A percentile compares a stretch with the other conserved stretches of the same genome.
phyloP scores from a whole-genome alignment of 2,329 filamentous ascomycete species.

The Volutella citrinella region DNA sequence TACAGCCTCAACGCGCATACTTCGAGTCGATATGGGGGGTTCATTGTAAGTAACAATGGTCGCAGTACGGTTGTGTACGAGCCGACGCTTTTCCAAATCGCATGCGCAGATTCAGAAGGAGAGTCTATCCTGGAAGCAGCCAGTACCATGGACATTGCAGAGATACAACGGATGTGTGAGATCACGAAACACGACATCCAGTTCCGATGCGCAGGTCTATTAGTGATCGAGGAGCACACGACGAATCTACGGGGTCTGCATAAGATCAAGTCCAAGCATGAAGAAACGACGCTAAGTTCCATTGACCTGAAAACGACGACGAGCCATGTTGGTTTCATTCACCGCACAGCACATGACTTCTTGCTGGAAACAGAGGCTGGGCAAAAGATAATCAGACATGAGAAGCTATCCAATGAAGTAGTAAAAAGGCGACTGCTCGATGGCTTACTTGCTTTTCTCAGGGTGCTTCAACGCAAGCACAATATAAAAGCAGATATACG shows the following conservation, averaged over 20 bases:
- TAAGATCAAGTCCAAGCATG: no score
- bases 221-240: neutral
- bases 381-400: neutral
- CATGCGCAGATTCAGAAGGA: neutral
- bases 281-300: no score
- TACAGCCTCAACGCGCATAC: neutral
- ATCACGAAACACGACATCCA: neutral
- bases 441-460: slow-evolving; percentile 1
- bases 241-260: no score
- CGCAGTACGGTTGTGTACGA: neutral
- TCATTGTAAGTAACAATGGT: no score
- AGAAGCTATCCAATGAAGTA: neutral
- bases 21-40: neutral
- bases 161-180: neutral
- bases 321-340: slow-evolving; percentile 2
- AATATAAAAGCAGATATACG: neutral
- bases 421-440: neutral
- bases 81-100: slow-evolving; percentile 3
- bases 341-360: slow-evolving; percentile 14
- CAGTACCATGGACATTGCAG: neutral
- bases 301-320: neutral
- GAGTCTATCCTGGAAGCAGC: neutral
- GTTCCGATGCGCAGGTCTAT: slow-evolving; percentile 4
- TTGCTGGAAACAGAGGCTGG: slow-evolving; percentile 8
- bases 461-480: neutral